Evolutionary conservation across 176 grass and related monocot species (phyloP), one percentile per base, ranked within the genome.

Genomic region (Phyllostachys edulis): DNA sequence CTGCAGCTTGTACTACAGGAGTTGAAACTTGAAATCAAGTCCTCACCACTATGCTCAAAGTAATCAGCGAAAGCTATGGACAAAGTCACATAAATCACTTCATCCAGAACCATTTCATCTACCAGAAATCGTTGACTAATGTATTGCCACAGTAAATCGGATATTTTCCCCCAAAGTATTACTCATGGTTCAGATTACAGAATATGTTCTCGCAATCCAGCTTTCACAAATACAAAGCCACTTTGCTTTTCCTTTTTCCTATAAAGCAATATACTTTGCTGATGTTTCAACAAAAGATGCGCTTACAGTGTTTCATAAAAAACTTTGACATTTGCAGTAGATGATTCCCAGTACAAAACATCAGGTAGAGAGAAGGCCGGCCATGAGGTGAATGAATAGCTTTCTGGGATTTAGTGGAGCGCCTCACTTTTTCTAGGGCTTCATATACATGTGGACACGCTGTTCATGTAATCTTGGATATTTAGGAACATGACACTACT

Each of bases 181-280:
- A 56, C 63, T 29, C 59, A 16, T 24, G 74, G 74, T 80, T 89
- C 52, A 56, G 66, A 69, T 82, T 86, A 63, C 45, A 83, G 86
- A 92, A 86, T 89, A 86, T 83, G 87, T 89, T 84, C 87, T 71
- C 21, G 60, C 63, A 47, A 89, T 69, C 79, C 62, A 86, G 4
- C 87, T 84, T 89, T 78, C 78, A 92, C 83, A 83, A 82, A 90
- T 69, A 36, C 75, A 87, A 90, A 90, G 85, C 75, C 75, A 27
- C 89, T 90, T 90, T 87, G 50, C 75, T 70, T 87, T 87, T 80
- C 61, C 26, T 72, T 69, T 88, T 51, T 45, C 41, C 68, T 61
- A 61, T 75, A 85, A 89, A 90, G 88, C 67, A 65, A 64, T 67
- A 77, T 71, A 79, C 74, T 80, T 83, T 86, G 75, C 79, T 63